Percentiles rank a stretch among this genome's conserved stretches.
These are phyloP conservation scores for Colletotrichum destructivum DNA, from an alignment of 2,329 filamentous ascomycete genomes.

Conservation along the genomic window DNA sequence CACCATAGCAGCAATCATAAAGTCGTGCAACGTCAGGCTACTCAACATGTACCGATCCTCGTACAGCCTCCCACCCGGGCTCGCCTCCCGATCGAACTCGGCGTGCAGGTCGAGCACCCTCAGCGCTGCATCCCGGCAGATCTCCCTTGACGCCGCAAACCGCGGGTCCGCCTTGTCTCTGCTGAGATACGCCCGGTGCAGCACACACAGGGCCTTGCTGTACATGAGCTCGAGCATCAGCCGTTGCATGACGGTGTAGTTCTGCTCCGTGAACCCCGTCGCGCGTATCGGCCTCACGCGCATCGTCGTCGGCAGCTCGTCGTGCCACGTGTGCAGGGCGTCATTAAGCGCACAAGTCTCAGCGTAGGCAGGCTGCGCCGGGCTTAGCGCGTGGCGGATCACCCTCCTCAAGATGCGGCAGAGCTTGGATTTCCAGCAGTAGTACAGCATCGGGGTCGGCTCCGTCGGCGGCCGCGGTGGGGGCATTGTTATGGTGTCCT, in stretches of 20 bases:
- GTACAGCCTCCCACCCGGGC: conserved; percentile 65
- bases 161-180: conserved; percentile 53
- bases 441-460: conserved; percentile 60
- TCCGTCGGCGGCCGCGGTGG: conserved; percentile 59
- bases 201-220: conserved; percentile 64
- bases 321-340: conserved; percentile 56
- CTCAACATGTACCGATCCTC: conserved; percentile 69
- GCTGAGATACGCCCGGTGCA: conserved; percentile 65
- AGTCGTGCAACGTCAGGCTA: conserved; percentile 69
- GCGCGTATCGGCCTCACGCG: conserved; percentile 58
- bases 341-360: conserved; percentile 55
- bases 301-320: conserved; percentile 57
- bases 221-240: conserved; percentile 65
- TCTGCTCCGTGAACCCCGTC: conserved; percentile 60
- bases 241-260: conserved; percentile 63
- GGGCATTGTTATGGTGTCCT: conserved; percentile 59
- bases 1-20: conserved; percentile 73
- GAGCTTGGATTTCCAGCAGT: conserved; percentile 60
- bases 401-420: conserved; percentile 61
- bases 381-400: conserved; percentile 58
- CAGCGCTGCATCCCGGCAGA: conserved; percentile 61
- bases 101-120: conserved; percentile 62
- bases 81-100: conserved; percentile 62
- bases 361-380: conserved; percentile 54
- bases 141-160: conserved; percentile 57